These are phyloP conservation scores for Sphagnum magellanicum DNA, from an alignment of 228 moss, liverwort and hornwort species.

Conservation along the genomic window DNA sequence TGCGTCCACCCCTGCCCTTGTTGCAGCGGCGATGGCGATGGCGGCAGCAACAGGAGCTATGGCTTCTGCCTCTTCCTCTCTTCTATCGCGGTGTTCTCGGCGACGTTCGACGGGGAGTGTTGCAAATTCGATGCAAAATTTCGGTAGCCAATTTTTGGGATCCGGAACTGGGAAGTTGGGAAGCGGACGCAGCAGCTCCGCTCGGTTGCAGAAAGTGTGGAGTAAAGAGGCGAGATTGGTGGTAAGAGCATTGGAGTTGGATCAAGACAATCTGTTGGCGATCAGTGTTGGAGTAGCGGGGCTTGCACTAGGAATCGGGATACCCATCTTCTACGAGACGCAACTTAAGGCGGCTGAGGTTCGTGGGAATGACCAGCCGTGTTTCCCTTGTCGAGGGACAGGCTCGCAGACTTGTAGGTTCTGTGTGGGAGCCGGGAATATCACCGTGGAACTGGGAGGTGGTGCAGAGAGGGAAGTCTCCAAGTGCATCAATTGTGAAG, in stretches of 20 bases:
- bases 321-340: constrained; percentile 91
- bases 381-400: constrained; percentile 86
- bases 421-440: constrained; percentile 78
- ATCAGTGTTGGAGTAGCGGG: constrained; percentile 86
- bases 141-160: no score
- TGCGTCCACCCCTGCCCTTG: no score
- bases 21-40: no score
- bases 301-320: constrained; percentile 79
- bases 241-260: constrained; percentile 63
- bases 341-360: constrained; percentile 79
- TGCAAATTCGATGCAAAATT: no score
- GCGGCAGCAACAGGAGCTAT: no score
- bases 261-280: constrained; percentile 79
- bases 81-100: no score
- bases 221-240: no score
- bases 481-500: constrained; percentile 89
- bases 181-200: no score
- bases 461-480: constrained; percentile 75
- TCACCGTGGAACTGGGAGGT: constrained; percentile 79
- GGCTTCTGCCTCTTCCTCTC: no score
- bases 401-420: constrained; percentile 90
- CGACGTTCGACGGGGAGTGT: no score
- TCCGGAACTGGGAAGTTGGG: no score
- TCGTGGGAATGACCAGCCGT: constrained; percentile 93
- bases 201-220: no score